Evolutionary conservation across 441 rosid species (phyloP), one percentile per base, ranked within the genome.

Genomic region (Biscutella laevigata): DNA sequence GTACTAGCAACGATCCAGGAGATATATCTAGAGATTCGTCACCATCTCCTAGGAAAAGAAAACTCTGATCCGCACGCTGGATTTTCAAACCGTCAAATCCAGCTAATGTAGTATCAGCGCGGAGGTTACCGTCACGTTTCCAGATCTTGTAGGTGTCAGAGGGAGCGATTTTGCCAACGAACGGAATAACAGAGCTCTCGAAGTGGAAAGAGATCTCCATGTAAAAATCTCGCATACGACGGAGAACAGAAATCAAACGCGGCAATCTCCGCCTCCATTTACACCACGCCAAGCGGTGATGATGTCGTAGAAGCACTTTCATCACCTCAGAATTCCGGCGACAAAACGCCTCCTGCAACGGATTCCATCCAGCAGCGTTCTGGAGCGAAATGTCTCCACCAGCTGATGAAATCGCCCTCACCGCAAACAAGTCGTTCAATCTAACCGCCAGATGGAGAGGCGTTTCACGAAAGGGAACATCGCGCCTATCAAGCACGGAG

Each of bases 171-270:
- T 83, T 85, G 0, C 94, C 88, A 17, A 91, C 84, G 73, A 91
- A 91, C 10, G 96, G 98, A 59, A 91, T 91, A 32, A 91, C 95
- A 0, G 96, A 91, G 77, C 96, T 88, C 79, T 91, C 96, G 61
- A 91, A 91, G 35, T 91, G 95, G 52, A 91, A 91, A 7, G 96
- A 81, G n/a, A 91, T 91, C 69, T 91, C 98, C 98, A 91, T 91
- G 67, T 91, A 88, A 55, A 91, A 91, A 74, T 91, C 98, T 8
- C 96, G 71, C 96, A 91, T 91, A 10, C 95, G 70, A 36, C 83
- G 86, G 13, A 88, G 79, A 10, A 66, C 91, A 7, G 79, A 86
- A 7, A 82, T 78, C 15, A 85, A 68, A 6, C 96, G 78, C 3
- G 98, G 98, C 3, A 91, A 70, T 5, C 97, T 73, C 37, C 94